phyloP scores from a whole-genome alignment of 1,284 basidiomycete species.

The Irpex sp. region DNA sequence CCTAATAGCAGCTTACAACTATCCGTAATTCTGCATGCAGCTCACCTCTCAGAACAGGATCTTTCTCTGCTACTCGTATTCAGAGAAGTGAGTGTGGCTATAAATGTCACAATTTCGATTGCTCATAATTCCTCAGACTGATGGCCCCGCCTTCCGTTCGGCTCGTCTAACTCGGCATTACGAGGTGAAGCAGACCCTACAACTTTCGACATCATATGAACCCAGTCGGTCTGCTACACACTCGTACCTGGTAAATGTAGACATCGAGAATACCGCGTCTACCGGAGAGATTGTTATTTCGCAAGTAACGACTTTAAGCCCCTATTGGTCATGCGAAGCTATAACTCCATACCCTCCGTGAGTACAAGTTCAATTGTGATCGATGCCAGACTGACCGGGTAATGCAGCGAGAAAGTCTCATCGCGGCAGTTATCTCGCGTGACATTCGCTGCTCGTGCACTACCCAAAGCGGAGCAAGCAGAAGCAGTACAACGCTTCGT shows the following conservation, averaged over 20 bases:
- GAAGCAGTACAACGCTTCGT: constrained; percentile 50
- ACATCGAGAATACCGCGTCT: constrained; percentile 48
- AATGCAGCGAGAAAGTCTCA: constrained; percentile 38
- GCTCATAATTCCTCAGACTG: constrained; percentile 32
- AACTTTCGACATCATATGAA: constrained; percentile 42
- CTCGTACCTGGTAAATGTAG: constrained; percentile 54
- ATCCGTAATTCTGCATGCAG: constrained; percentile 50
- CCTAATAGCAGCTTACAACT: constrained; percentile 48
- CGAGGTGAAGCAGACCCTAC: constrained; percentile 54
- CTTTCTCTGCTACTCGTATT: constrained; percentile 64
- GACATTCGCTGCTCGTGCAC: constrained; percentile 38
- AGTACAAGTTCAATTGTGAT: not conserved
- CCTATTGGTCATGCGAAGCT: constrained; percentile 53
- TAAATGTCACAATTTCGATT: not conserved
- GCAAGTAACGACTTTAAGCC: constrained; percentile 61
- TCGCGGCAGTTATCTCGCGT: constrained; percentile 50
- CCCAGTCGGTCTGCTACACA: constrained; percentile 48
- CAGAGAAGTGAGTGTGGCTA: constrained; percentile 53
- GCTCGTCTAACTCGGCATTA: constrained; percentile 52
- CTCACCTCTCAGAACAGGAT: constrained; percentile 42
- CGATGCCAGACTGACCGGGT: not conserved
- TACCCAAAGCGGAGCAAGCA: constrained; percentile 35
- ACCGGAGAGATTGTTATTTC: constrained; percentile 43
- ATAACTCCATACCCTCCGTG: constrained; percentile 15
- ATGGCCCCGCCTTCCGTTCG: constrained; percentile 48